Evolutionary conservation across 78 protist species (phyloP), one percentile per base, ranked within the genome.

Genomic region (Dictyostelium purpureum): DNA sequence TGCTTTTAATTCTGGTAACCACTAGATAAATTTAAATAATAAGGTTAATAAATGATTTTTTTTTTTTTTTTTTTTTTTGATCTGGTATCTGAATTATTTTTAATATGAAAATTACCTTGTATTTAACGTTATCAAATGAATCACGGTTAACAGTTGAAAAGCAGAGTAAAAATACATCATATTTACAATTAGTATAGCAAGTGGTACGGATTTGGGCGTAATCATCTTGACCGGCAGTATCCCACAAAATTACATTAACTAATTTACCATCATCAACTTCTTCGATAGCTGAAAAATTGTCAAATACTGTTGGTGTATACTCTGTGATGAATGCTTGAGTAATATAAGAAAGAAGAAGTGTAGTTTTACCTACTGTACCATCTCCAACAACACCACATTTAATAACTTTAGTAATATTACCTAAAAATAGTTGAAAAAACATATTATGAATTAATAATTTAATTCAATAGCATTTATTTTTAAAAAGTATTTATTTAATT

Each of bases 201-300:
- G 94, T 90, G 2, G 89, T 83, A 28, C 96, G 77, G 45, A 93
- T 79, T 57, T 82, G 88, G 40, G 82, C 88, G 43, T 93, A 93
- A 49, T 93, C 96, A 42, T 93, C 96, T 77, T 93, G 96, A 73
- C 96, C 96, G 21, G 93, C 77, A 3, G 78, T 66, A 74, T 74
- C 78, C 96, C 96, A 93, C 19, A 93, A 77, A 47, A 93, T 93
- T 2, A 93, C 96, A 49, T 93, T 93, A 6, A 93, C 90, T 11
- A 93, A 70, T 38, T 93, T 88, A 66, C 94, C 92, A 52, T 83
- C 92, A 43, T 85, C 96, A 43, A 93, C 90, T 28, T 93, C 88
- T 21, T 93, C 96, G 26, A 93, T 93, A 16, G 96, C 96, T 28
- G 92, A 82, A 33, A 93, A 93, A 63, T 93, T 93, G 38, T 93